A percentile compares a stretch with the other conserved stretches of the same genome.
Conservation (phyloP, 2,329 filamentous ascomycete species). For the Trichoderma oligosporum region DNA sequence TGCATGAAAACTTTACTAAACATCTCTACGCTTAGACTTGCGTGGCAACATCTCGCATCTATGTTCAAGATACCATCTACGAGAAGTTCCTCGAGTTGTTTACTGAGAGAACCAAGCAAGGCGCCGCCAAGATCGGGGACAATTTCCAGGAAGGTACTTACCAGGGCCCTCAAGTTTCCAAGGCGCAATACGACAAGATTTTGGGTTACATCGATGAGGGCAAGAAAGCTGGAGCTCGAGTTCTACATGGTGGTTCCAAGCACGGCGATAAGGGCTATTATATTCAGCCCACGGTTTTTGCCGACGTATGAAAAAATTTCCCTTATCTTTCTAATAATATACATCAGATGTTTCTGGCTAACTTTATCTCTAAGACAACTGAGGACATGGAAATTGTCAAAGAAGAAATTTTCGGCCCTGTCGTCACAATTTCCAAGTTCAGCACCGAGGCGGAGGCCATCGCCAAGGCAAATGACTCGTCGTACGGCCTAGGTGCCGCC, state of each 20-base stretch:
- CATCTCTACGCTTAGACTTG: background rate
- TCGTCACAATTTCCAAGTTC: conserved; percentile 45
- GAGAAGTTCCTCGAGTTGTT: conserved; percentile 27
- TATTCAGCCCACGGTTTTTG: conserved; percentile 66
- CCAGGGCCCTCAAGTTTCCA: conserved; percentile 51
- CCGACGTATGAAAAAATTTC: conserved; percentile 38
- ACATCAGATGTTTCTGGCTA: background rate
- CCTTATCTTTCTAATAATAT: background rate
- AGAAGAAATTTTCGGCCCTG: conserved; percentile 31
- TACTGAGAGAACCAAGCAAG: conserved; percentile 45
- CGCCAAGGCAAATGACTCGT: conserved; percentile 48
- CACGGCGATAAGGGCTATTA: conserved; percentile 55
- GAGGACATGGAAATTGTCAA: conserved; percentile 23
- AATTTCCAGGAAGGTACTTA: conserved; percentile 22
- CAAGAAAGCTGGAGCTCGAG: conserved; percentile 67
- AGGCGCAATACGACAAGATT: conserved; percentile 52
- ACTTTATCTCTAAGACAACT: conserved; percentile 1
- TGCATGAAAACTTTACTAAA: background rate
- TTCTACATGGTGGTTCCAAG: conserved; percentile 60
- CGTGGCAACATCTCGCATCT: conserved; percentile 31
- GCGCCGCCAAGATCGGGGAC: conserved; percentile 23
- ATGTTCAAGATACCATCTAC: conserved; percentile 36
- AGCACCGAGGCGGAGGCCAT: conserved; percentile 50
- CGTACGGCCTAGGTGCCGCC: conserved; percentile 33
- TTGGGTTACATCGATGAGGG: conserved; percentile 51